These are phyloP conservation scores for Leishmania arabica DNA, from an alignment of 208 protist species.

Conservation along the genomic window DNA sequence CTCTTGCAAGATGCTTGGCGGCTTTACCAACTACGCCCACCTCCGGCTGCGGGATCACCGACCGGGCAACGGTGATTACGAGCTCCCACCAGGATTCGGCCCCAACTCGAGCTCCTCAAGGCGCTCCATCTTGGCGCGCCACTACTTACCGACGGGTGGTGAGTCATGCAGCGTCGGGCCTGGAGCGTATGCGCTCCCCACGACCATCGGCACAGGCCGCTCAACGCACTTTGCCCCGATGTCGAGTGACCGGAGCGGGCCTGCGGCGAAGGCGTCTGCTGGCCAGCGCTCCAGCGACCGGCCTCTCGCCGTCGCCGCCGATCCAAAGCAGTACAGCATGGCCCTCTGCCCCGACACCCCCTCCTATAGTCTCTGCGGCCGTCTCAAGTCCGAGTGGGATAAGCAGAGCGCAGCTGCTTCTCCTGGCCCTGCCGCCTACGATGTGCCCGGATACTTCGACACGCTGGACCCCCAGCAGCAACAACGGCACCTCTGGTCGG, in stretches of 20 bases:
- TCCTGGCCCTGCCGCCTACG: slow-evolving; percentile 50
- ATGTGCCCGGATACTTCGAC: slow-evolving; percentile 58
- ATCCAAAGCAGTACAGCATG: slow-evolving; percentile 79
- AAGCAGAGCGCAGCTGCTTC: slow-evolving; percentile 21
- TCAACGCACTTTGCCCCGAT: slow-evolving; percentile 43
- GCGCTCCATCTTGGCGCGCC: slow-evolving; percentile 43
- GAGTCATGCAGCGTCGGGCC: slow-evolving; percentile 53
- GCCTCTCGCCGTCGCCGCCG: not conserved
- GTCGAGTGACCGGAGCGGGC: not conserved
- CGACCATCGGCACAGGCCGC: slow-evolving; percentile 61
- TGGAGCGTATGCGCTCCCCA: slow-evolving; percentile 63
- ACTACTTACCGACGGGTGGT: slow-evolving; percentile 19
- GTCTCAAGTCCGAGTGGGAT: slow-evolving; percentile 45
- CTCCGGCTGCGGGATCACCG: slow-evolving; percentile 75
- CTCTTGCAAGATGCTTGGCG: slow-evolving; percentile 12
- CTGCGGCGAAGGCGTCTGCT: not conserved
- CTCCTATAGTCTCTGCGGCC: slow-evolving; percentile 66
- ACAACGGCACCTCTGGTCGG: slow-evolving; percentile 17
- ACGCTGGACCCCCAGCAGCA: slow-evolving; percentile 13
- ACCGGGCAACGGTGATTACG: slow-evolving; percentile 68
- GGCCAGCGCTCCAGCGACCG: not conserved
- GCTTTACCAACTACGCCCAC: slow-evolving; percentile 80
- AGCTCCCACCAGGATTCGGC: slow-evolving; percentile 45
- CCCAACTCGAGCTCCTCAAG: slow-evolving; percentile 41
- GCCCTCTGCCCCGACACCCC: slow-evolving; percentile 63